Evolutionary conservation across 1,284 basidiomycete genomes (phyloP), one percentile per base, ranked within the genome.

Genomic region (Puccinia triticina): DNA sequence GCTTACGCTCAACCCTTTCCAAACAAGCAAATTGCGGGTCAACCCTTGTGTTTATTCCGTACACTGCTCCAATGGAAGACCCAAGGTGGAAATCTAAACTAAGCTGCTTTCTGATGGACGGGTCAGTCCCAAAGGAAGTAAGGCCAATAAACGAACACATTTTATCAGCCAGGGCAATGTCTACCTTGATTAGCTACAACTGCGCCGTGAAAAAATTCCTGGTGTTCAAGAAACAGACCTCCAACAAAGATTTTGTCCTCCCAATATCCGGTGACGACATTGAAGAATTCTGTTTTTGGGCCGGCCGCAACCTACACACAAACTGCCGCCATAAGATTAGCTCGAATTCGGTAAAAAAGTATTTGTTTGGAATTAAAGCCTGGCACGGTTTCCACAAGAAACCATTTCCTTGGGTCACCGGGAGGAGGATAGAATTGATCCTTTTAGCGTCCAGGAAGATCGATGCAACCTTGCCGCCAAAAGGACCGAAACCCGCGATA

Each of bases 161-260:
- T n/a, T n/a, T n/a, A n/a, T n/a, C n/a, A n/a, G n/a, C n/a, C n/a
- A n/a, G n/a, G n/a, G n/a, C n/a, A n/a, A n/a, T n/a, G n/a, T 26
- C n/a, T 2, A 74, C 72, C 1, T 53, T 74, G 12, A 7, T 53
- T 12, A 74, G 53, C 32, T 55, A 74, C 21, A 74, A 74, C 34
- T 2, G 23, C 4, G 72, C 72, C 3, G 26, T 74, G 26, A 53
- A 32, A 5, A 74, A 74, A 29, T 74, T 74, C 7, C 7, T 26
- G 48, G 16, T 10, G 29, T 74, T 26, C 48, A 57, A 50, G 10
- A 5, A 26, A 59, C n/a, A 7, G 8, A 26, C 21, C 2, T 14
- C n/a, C 26, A 4, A 2, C 8, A 12, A 7, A 23, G 3, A n/a
- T 1, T 59, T 4, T 7, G 1, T 7, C 4, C 57, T 59, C 1